These are phyloP conservation scores for Rhizoclosmatium sp. DNA, from an alignment of 192 early-diverging fungal species.

Conservation along the genomic window DNA sequence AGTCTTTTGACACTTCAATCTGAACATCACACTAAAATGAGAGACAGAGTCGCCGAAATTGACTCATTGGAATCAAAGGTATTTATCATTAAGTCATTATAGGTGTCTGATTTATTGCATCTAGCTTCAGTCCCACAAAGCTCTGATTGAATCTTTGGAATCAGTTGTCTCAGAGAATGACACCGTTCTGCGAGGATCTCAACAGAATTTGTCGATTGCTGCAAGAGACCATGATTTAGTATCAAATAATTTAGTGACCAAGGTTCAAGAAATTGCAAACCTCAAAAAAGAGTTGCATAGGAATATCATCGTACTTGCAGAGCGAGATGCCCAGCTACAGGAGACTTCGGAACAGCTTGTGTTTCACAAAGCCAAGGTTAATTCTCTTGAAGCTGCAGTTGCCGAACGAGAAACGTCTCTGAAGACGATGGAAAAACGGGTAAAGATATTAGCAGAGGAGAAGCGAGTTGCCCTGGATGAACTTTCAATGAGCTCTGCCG, in stretches of 20 bases:
- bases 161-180: neutral
- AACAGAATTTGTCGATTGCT: neutral
- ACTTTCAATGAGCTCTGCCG: neutral
- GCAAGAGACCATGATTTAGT: neutral
- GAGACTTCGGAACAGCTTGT: neutral
- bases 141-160: slow-evolving; percentile 2
- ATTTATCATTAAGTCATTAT: neutral
- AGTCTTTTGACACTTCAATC: neutral
- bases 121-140: neutral
- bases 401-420: neutral
- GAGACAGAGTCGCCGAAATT: neutral
- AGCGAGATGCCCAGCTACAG: neutral
- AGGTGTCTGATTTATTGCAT: neutral
- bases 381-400: neutral
- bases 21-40: neutral
- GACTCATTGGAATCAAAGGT: neutral
- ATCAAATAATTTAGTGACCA: neutral
- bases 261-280: neutral
- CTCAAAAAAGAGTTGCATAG: neutral
- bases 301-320: neutral
- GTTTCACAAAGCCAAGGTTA: neutral
- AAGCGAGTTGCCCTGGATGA: neutral
- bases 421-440: neutral
- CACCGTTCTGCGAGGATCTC: neutral
- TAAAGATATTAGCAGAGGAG: neutral